Percentiles rank a stretch among this genome's conserved stretches.
phyloP scores from a whole-genome alignment of 352 stramenopile genomes.

The Globisporangium lucens region DNA sequence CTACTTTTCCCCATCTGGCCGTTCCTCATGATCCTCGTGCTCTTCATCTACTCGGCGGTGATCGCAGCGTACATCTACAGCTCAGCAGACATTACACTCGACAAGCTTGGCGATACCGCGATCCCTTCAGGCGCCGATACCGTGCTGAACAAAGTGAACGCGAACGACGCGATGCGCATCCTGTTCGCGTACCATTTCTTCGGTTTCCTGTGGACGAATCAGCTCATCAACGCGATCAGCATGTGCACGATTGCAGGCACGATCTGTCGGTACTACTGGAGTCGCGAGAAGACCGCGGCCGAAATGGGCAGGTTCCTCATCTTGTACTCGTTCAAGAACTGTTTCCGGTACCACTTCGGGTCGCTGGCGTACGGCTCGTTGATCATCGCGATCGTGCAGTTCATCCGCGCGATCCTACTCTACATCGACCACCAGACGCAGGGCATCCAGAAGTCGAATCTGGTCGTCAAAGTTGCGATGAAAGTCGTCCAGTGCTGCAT shows the following conservation, averaged over 20 bases:
- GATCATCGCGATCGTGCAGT: conserved; percentile 96
- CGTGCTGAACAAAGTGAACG: conserved; percentile 37
- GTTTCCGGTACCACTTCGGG: conserved; percentile 92
- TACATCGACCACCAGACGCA: conserved; percentile 94
- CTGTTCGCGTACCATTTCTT: conserved; percentile 90
- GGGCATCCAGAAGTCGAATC: conserved; percentile 68
- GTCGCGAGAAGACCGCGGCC: conserved; percentile 45
- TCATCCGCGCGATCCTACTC: conserved; percentile 89
- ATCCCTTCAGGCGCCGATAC: conserved; percentile 23
- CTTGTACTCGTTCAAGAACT: conserved; percentile 65
- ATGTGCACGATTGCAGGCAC: conserved; percentile 94
- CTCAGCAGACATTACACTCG: conserved; percentile 38
- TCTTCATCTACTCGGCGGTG: conserved; percentile 62
- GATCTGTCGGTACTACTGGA: conserved; percentile 93
- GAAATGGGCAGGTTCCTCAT: conserved; percentile 76
- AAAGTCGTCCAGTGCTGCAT: conserved; percentile 91
- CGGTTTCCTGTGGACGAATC: conserved; percentile 94
- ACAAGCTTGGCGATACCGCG: conserved; percentile 25
- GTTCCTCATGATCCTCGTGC: conserved; percentile 53
- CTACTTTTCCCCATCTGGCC: conserved; percentile 67
- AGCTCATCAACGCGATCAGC: conserved; percentile 95
- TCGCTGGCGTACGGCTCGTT: conserved; percentile 95
- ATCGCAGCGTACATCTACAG: conserved; percentile 76
- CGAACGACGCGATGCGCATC: conserved; percentile 61
- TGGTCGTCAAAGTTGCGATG: conserved; percentile 81